Conservation (phyloP, 257 asterid species). For the Capsicum pubescens region DNA sequence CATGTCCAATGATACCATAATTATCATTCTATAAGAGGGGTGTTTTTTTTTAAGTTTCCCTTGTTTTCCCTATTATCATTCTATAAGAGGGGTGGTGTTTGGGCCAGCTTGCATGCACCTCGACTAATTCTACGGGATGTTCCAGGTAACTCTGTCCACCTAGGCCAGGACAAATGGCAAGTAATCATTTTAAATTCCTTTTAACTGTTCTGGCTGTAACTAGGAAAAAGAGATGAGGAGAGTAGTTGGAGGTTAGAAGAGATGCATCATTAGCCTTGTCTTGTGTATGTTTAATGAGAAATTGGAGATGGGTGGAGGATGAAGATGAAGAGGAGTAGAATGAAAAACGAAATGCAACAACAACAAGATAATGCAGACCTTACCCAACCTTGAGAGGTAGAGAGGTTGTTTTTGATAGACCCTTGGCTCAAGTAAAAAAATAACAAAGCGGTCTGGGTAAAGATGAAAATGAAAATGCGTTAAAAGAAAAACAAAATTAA, state of each 20-base stretch:
- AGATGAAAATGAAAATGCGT: background rate
- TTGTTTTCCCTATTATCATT: slow-evolving; percentile 11
- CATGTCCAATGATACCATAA: background rate
- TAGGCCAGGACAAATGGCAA: no score
- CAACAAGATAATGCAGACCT: no score
- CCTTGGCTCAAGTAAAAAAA: no score
- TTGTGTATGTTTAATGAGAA: background rate
- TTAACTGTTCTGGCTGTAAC: background rate
- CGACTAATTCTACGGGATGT: no score
- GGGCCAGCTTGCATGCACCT: no score
- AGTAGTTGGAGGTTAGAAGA: background rate
- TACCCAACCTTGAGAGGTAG: no score
- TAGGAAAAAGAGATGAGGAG: background rate
- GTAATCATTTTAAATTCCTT: background rate
- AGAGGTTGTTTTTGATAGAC: no score
- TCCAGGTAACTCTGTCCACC: no score
- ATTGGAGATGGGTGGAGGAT: slow-evolving; percentile 2
- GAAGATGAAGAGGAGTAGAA: slow-evolving; percentile 4
- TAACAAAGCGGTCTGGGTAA: background rate
- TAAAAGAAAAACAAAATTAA: background rate
- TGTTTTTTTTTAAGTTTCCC: background rate
- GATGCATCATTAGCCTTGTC: slow-evolving; percentile 15
- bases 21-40: background rate
- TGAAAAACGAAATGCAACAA: background rate
- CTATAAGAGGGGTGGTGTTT: no score